Conservation (phyloP, 2,329 filamentous ascomycete genomes). For the Trichoderma breve region DNA sequence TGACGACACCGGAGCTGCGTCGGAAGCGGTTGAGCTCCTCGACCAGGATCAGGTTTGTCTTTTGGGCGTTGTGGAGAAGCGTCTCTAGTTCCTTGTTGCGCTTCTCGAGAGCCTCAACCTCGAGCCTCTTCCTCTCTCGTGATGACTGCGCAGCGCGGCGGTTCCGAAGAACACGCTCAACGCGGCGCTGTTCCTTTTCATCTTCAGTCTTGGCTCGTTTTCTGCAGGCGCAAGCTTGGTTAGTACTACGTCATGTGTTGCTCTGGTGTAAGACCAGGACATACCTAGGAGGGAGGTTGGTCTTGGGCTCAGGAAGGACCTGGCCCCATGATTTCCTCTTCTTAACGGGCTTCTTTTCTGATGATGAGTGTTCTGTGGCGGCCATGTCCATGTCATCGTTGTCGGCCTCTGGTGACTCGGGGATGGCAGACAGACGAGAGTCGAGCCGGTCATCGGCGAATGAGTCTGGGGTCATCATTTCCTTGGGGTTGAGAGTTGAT, state of each 20-base stretch:
- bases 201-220: slow-evolving; percentile 99
- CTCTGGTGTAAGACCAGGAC: slow-evolving; percentile 22
- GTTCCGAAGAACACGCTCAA: slow-evolving; percentile 95
- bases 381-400: neutral
- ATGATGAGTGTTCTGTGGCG: slow-evolving; percentile 21
- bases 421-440: slow-evolving; percentile 25
- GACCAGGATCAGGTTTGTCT: slow-evolving; percentile 48
- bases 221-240: slow-evolving; percentile 41
- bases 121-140: slow-evolving; percentile 81
- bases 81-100: slow-evolving; percentile 70
- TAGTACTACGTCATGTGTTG: slow-evolving; percentile 22
- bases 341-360: slow-evolving; percentile 74
- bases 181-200: slow-evolving; percentile 96
- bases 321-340: slow-evolving; percentile 99
- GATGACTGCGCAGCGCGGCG: slow-evolving; percentile 95
- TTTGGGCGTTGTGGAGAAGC: slow-evolving; percentile 59
- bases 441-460: slow-evolving; percentile 34
- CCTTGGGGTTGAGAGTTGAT: slow-evolving; percentile 45
- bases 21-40: slow-evolving; percentile 51
- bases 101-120: slow-evolving; percentile 82
- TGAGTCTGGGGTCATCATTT: slow-evolving; percentile 51
- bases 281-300: slow-evolving; percentile 86
- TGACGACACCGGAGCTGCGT: slow-evolving; percentile 42
- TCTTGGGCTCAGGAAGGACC: slow-evolving; percentile 93
- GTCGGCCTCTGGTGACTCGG: slow-evolving; percentile 22